Conservation (phyloP, 768 basidiomycete species). For the Pisolithus albus region DNA sequence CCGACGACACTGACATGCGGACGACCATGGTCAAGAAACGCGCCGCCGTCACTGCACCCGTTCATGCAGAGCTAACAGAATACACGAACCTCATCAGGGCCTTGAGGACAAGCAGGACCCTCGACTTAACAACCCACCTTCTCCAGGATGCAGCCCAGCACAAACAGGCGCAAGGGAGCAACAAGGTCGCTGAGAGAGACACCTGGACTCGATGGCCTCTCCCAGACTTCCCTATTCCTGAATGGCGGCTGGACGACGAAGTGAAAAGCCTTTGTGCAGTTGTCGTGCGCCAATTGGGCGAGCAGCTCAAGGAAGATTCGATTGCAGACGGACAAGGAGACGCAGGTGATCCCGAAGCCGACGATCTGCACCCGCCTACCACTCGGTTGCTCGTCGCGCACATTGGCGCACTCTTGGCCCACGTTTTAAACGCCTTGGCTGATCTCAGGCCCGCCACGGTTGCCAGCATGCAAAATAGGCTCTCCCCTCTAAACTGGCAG, state of each 20-base stretch:
- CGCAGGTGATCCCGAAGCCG: slow-evolving; percentile 25
- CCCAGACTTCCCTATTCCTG: slow-evolving; percentile 58
- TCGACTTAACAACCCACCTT: slow-evolving; percentile 54
- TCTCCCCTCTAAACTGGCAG: slow-evolving; percentile 57
- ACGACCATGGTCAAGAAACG: slow-evolving; percentile 31
- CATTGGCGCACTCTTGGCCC: slow-evolving; percentile 40
- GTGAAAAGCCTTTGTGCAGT: slow-evolving; percentile 42
- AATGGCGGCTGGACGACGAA: slow-evolving; percentile 70
- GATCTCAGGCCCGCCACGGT: slow-evolving; percentile 49
- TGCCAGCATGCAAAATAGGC: slow-evolving; percentile 58
- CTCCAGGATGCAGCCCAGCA: slow-evolving; percentile 18
- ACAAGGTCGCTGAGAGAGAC: slow-evolving; percentile 29
- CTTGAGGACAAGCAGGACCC: slow-evolving; percentile 47
- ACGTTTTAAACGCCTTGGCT: slow-evolving; percentile 48
- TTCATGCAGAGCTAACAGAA: slow-evolving; percentile 62
- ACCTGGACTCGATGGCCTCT: slow-evolving; percentile 78
- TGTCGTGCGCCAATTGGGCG: slow-evolving; percentile 21
- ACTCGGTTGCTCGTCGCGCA: slow-evolving; percentile 35
- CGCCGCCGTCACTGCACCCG: slow-evolving; percentile 40
- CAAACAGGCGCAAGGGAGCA: slow-evolving; percentile 12
- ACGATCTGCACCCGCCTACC: slow-evolving; percentile 22
- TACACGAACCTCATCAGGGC: slow-evolving; percentile 61
- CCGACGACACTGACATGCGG: neutral
- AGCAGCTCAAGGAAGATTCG: slow-evolving; percentile 1
- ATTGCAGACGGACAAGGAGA: slow-evolving; percentile 19